Evolutionary conservation across 345 rosid species (phyloP).

Genomic region (Acer yangbiense): DNA sequence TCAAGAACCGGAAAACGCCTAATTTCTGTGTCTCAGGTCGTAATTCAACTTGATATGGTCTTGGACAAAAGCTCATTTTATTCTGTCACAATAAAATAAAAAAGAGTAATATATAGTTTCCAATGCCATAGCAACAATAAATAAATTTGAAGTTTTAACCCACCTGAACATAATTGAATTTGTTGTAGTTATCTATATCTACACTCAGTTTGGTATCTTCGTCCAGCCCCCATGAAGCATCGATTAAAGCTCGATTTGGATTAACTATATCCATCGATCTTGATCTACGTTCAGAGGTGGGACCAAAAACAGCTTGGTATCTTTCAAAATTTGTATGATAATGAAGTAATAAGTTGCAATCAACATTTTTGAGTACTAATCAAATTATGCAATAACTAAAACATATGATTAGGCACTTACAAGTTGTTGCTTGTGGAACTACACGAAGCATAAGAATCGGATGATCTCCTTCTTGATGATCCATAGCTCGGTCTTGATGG

Average conservation of each 20-base stretch:
- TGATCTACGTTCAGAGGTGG: conserved; percentile 29
- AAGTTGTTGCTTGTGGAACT: conserved; percentile 40
- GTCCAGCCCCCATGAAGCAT: conserved; percentile 16
- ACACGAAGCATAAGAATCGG: conserved; percentile 45
- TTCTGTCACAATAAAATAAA: conserved; percentile 30
- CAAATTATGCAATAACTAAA: not conserved
- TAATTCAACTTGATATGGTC: conserved; percentile 27
- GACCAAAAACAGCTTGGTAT: conserved; percentile 51
- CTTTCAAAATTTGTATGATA: conserved; percentile 25
- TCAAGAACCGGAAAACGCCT: conserved; percentile 32
- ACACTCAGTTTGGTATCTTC: conserved; percentile 18
- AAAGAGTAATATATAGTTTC: conserved; percentile 7
- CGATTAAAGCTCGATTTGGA: conserved; percentile 29
- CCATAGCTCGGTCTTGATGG: conserved; percentile 37
- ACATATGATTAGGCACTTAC: conserved; percentile 35
- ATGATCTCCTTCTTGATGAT: conserved; percentile 48
- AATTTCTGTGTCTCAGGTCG: conserved; percentile 32
- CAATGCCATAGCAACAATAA: not conserved
- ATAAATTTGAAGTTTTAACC: conserved; percentile 12
- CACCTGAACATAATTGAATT: conserved; percentile 42
- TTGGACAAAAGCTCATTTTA: conserved; percentile 24
- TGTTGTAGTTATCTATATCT: conserved; percentile 32
- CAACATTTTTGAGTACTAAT: not conserved
- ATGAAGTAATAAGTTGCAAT: not conserved
- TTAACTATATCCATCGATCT: conserved; percentile 28